A percentile compares a stretch with the other conserved stretches of the same genome.
Conservation (phyloP, 1,284 basidiomycete species). For the Neotropicomus parvogracilis region DNA sequence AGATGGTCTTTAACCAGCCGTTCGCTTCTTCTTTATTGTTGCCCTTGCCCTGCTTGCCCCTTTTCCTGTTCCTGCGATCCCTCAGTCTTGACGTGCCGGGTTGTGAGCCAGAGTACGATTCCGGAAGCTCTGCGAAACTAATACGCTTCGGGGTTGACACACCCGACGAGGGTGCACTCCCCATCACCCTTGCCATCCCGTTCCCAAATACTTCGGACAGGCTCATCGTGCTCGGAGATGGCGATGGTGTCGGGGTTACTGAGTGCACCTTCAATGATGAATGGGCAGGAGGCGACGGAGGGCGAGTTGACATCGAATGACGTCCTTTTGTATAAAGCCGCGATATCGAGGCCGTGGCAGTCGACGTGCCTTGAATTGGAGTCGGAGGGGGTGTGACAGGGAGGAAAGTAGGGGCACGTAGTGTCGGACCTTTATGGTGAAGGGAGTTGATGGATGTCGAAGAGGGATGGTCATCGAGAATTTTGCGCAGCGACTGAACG, state of each 20-base stretch:
- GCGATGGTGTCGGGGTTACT: slow-evolving; percentile 31
- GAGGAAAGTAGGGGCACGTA: slow-evolving; percentile 28
- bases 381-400: slow-evolving; percentile 47
- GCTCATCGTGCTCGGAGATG: slow-evolving; percentile 32
- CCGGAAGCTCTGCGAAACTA: slow-evolving; percentile 69
- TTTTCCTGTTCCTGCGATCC: slow-evolving; percentile 28
- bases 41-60: slow-evolving; percentile 21
- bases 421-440: slow-evolving; percentile 13
- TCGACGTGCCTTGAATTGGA: slow-evolving; percentile 56
- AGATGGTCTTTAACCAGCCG: slow-evolving; percentile 53
- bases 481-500: slow-evolving; percentile 61
- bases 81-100: slow-evolving; percentile 26
- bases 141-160: slow-evolving; percentile 70
- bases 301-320: slow-evolving; percentile 55
- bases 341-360: slow-evolving; percentile 70
- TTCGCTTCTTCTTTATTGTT: slow-evolving; percentile 27
- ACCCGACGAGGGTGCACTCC: slow-evolving; percentile 26
- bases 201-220: slow-evolving; percentile 32
- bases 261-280: slow-evolving; percentile 49
- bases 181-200: slow-evolving; percentile 28
- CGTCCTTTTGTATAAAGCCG: slow-evolving; percentile 67
- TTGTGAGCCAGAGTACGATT: slow-evolving; percentile 44
- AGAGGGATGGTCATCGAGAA: slow-evolving; percentile 56
- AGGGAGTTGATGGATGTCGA: slow-evolving; percentile 21
- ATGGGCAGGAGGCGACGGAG: slow-evolving; percentile 49